Evolutionary conservation across 352 stramenopile genomes (phyloP), one percentile per base, ranked within the genome.

Genomic region (Phytophthora capsici): DNA sequence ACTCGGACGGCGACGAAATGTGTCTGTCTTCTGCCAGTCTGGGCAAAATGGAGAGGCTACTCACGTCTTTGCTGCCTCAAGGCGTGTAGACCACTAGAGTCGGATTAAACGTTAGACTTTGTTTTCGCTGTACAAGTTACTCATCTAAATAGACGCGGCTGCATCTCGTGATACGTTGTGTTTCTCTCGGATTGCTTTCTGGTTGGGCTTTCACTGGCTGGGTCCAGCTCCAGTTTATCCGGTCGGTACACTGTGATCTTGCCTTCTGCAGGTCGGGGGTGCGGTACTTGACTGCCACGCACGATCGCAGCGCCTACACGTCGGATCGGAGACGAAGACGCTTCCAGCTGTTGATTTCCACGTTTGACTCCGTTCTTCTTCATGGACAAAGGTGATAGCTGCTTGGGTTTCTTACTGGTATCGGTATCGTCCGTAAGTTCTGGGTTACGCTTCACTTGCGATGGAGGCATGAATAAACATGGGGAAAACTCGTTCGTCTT

Each of bases 31-130:
- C 54, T 6, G 57, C 60, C 30, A 75, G 65, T 34, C 64, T 86
- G 8, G 52, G 63, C 37, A 74, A 83, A 63, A 83, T 86, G 74
- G 71, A 83, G 59, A 69, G 68, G 30, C 46, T 86, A 36, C 63
- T 86, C 34, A 73, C 57, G n/a, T 77, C 74, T 41, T 61, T 86
- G n/a, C 61, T 77, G 4, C 69, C 69, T 3, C 73, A 76, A 72
- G 49, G 55, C 32, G 45, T 55, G 23, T 44, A 58, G 20, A 49
- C 14, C 32, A 46, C 30, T 57, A 36, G 38, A 20, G 47, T 66
- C 49, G 26, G 22, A 25, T 67, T 54, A 69, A 34, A 36, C 41
- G 40, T 69, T 75, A 70, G 56, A 73, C 38, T 64, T 45, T 44
- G 41, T 45, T 57, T 47, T 45, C 49, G 47, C 52, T 71, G 56